These are phyloP conservation scores for Calocybe cyanea DNA, from an alignment of 768 basidiomycete genomes.

Conservation along the genomic window DNA sequence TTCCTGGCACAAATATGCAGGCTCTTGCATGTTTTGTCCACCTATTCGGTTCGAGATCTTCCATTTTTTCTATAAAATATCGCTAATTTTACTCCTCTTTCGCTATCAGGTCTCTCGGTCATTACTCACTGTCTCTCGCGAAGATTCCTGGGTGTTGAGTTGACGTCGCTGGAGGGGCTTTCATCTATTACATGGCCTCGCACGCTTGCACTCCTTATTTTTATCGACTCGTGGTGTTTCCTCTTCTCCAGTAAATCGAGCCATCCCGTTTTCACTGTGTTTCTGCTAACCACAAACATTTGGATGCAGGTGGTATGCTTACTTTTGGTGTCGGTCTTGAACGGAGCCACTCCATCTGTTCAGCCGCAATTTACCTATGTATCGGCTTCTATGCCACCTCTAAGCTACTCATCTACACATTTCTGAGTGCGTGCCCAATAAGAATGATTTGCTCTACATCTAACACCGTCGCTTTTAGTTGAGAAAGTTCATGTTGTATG, in stretches of 20 bases:
- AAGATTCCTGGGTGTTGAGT: slow-evolving; percentile 25
- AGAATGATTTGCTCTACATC: not conserved
- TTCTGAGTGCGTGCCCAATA: slow-evolving; percentile 16
- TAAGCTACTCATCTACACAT: slow-evolving; percentile 41
- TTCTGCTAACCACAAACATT: not conserved
- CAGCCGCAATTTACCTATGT: slow-evolving; percentile 40
- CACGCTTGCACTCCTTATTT: slow-evolving; percentile 35
- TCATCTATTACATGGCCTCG: slow-evolving; percentile 35
- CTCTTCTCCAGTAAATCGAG: slow-evolving; percentile 36
- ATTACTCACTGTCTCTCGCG: slow-evolving; percentile 37
- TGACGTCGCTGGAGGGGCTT: slow-evolving; percentile 24
- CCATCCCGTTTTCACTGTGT: too few relatives aligned
- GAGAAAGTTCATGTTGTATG: slow-evolving; percentile 47
- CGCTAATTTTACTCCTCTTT: not conserved
- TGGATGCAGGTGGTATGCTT: slow-evolving; percentile 35
- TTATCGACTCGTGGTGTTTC: slow-evolving; percentile 42
- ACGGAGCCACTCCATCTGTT: slow-evolving; percentile 30
- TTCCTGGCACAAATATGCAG: slow-evolving; percentile 5
- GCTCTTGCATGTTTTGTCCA: slow-evolving; percentile 11
- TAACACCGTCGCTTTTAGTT: slow-evolving; percentile 20
- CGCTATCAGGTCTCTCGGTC: slow-evolving; percentile 11
- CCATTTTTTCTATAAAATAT: too few relatives aligned
- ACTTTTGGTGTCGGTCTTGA: slow-evolving; percentile 44
- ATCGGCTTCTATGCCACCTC: slow-evolving; percentile 36
- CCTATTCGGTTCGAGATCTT: not conserved